Base-by-base conservation (phyloP, 345 rosid species). In the Lepidium didymum region DNA sequence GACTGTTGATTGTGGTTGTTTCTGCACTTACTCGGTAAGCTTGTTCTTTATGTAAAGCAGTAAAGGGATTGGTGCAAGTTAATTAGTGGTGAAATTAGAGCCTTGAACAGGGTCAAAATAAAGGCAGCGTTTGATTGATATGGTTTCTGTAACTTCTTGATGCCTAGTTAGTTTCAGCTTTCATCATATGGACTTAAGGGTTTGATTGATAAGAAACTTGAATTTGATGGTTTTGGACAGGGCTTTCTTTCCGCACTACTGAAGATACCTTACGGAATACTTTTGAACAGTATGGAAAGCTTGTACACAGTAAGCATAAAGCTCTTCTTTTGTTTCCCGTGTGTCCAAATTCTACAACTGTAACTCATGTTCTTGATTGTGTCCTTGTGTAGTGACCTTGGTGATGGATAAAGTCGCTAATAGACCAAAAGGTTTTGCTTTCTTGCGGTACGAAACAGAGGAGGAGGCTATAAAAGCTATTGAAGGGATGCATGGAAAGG, bases 401-500 rank as follows among this genome's bases (percentile, higher is more conserved):
- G 88, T 85, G 79, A 84, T 85, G 97, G 97, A 91, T 76, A 86
- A 77, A 68, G 67, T 88, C 47, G 92, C 95, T 33, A 88, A 82
- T 27, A 82, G 92, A 72, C 91, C 89, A 3, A 86, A 85, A 75
- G 95, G 92, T 3, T 91, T 88, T 77, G 97, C 95, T 14, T 90
- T 90, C 64, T 63, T 90, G 18, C 78, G 82, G 15, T 90, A 90
- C 62, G 80, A 81, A 37, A 83, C 86, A 11, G 90, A 83, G 78
- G 95, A 88, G 59, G 92, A 88, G 70, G 83, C 95, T 9, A 79
- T 37, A 23, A 85, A 81, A 35, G 97, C 95, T 58, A 80, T 88
- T 33, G 68, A 87, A 69, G 97, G 92, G 75, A 90, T 90, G 95
- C 95, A 90, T 45, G 92, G 95, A 45, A 87, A 88, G 97, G 97